Evolutionary conservation across 345 rosid species (phyloP).

Genomic region (Brassica carinata): DNA sequence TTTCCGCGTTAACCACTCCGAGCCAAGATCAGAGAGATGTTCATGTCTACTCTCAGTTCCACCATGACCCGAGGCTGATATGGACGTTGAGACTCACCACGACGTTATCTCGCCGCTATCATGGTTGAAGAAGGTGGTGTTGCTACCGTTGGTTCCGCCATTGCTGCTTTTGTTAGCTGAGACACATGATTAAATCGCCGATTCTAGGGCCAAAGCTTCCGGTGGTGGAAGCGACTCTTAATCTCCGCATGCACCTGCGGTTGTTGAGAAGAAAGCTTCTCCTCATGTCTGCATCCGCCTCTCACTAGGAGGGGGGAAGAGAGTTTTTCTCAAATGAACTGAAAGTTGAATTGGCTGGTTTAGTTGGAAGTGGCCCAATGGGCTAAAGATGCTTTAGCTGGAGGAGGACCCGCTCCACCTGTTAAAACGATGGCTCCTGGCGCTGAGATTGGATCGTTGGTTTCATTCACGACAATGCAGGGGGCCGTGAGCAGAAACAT

Average conservation of each 20-base stretch:
- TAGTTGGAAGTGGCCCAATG: slow-evolving; percentile 81
- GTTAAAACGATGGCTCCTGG: slow-evolving; percentile 6
- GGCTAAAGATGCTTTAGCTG: slow-evolving; percentile 51
- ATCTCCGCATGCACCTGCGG: slow-evolving; percentile 25
- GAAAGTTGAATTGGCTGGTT: slow-evolving; percentile 67
- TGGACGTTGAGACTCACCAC: slow-evolving; percentile 95
- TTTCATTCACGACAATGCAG: slow-evolving; percentile 92
- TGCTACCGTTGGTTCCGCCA: slow-evolving; percentile 93
- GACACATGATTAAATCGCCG: slow-evolving; percentile 63
- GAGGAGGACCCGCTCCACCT: too few species aligned
- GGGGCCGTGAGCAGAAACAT: slow-evolving; percentile 81
- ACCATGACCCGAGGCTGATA: slow-evolving; percentile 90
- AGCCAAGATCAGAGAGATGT: slow-evolving; percentile 91
- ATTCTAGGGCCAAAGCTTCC: slow-evolving; percentile 66
- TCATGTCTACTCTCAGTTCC: slow-evolving; percentile 97
- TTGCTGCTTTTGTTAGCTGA: slow-evolving; percentile 77
- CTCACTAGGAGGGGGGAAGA: slow-evolving; percentile 59
- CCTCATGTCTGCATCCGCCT: slow-evolving; percentile 43
- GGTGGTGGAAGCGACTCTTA: slow-evolving; percentile 17
- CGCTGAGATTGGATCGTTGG: slow-evolving; percentile 57
- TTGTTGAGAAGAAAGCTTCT: slow-evolving; percentile 23
- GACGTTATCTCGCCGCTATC: slow-evolving; percentile 88
- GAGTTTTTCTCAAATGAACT: slow-evolving; percentile 79
- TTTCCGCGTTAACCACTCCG: slow-evolving; percentile 29
- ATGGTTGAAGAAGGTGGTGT: slow-evolving; percentile 95